A percentile compares a stretch with the other conserved stretches of the same genome.
Conservation (phyloP, 2,329 filamentous ascomycete species). For the Neopestalotiopsis rosae region DNA sequence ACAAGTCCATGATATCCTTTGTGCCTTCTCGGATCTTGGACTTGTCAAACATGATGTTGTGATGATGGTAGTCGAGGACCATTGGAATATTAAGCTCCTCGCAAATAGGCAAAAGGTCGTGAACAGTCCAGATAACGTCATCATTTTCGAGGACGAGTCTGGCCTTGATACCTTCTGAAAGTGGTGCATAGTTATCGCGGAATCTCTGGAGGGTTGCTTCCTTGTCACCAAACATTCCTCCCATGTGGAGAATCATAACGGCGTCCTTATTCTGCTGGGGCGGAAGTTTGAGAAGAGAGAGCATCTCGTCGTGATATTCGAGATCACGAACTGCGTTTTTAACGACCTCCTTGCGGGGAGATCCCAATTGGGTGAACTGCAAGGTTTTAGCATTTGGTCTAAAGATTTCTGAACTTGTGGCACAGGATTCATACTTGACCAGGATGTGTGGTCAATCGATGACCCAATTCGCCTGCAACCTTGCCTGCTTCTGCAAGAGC, state of each 20-base stretch:
- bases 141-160: constrained; percentile 92
- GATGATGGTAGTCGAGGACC: constrained; percentile 92
- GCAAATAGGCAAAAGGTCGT: constrained; percentile 87
- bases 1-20: constrained; percentile 76
- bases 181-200: constrained; percentile 70
- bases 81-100: constrained; percentile 94
- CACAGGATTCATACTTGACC: constrained; percentile 60
- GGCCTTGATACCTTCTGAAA: constrained; percentile 75
- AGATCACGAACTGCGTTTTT: constrained; percentile 79
- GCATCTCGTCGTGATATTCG: constrained; percentile 86
- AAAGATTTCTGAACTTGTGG: neutral
- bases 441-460: constrained; percentile 88
- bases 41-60: constrained; percentile 89
- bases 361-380: constrained; percentile 88
- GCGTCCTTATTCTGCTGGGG: constrained; percentile 83
- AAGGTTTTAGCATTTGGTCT: neutral
- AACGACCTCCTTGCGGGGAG: constrained; percentile 79
- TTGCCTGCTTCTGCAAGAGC: constrained; percentile 77
- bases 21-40: constrained; percentile 81
- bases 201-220: constrained; percentile 79
- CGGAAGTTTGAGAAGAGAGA: constrained; percentile 77
- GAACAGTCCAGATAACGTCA: constrained; percentile 90
- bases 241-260: constrained; percentile 94
- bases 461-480: constrained; percentile 78
- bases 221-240: constrained; percentile 89